A percentile compares a stretch with the other conserved stretches of the same genome.
Evolutionary conservation across 169 alveolate species (phyloP).

Genomic region (Toxoplasma gondii): DNA sequence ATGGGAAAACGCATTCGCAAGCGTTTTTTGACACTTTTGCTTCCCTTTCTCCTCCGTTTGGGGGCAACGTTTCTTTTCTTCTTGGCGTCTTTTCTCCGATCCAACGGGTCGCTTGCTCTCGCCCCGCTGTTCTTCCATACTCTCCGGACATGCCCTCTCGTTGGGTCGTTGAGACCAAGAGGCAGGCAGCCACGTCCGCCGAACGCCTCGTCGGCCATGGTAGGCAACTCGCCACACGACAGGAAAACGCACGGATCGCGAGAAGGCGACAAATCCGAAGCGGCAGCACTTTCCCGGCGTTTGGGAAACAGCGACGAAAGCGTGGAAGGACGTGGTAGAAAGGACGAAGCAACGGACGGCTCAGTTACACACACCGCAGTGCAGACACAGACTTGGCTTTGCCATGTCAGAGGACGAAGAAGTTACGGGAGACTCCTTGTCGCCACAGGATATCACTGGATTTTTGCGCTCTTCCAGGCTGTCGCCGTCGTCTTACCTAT

Average conservation of each 20-base stretch:
- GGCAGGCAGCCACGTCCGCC: too few species aligned
- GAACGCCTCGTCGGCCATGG: neutral
- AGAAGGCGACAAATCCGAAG: neutral
- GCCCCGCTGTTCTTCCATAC: constrained; percentile 31
- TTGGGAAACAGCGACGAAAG: too few species aligned
- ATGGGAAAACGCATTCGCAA: neutral
- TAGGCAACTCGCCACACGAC: neutral
- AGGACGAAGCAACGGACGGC: too few species aligned
- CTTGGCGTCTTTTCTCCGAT: neutral
- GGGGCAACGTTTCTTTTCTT: constrained; percentile 20
- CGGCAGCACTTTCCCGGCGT: neutral
- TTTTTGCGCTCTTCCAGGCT: neutral
- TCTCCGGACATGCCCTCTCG: constrained; percentile 6
- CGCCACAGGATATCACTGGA: constrained; percentile 9
- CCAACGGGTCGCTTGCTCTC: constrained; percentile 19
- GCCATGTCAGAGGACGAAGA: neutral
- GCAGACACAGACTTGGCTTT: too few species aligned
- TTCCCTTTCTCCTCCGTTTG: neutral
- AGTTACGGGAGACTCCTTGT: neutral
- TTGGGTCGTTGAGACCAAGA: neutral
- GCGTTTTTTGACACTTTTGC: neutral
- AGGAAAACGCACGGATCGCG: neutral
- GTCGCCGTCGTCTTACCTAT: neutral
- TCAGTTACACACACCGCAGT: too few species aligned
- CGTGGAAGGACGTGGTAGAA: too few species aligned